Base-by-base conservation (phyloP, 169 alveolate species). In the Cryptosporidium ubiquitum region DNA sequence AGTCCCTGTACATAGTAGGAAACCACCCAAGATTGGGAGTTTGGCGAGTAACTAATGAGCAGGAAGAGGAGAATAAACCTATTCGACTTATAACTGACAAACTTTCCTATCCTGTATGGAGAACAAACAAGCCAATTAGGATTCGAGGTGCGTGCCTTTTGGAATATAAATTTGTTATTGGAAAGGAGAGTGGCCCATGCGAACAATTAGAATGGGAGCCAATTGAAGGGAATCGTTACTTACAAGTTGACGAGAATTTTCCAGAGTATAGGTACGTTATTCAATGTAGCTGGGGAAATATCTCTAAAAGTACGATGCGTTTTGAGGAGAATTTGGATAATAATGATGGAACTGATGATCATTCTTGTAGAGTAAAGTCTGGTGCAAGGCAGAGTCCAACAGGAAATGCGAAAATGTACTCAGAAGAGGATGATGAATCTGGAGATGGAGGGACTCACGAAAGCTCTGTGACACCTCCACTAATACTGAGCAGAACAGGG, bases 191-290 rank as follows among this genome's bases (percentile, higher is more conserved):
- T 2, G 68, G 35, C 3, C 39, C 40, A 18, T 58, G 85, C 26
- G 73, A 44, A 4, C n/a, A 52, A 16, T 44, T 92, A 26, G 60
- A 52, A 23, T 92, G 94, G 94, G 94, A 92, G 51, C 93, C 86
- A 29, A 73, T 84, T 39, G 16, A 64, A 29, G 79, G 73, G 26
- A 92, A 92, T 68, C 86, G 94, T 31, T 84, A 40, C 37, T 73
- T 91, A 37, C 55, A 44, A 16, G n/a, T 92, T 18, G 70, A 68
- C 26, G 91, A 79, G 16, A 51, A 79, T 44, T 79, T 42, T 64
- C 89, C 91, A 33, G 74, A 71, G 51, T 55, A 84, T 2, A 47
- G 60, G 31, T 85, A 84, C 10, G 20, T 26, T 14, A 57, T 91
- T 26, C 70, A 66, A 31, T 85, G 91, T 44, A 86, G 66, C n/a